Percentiles rank a stretch among this genome's conserved stretches.
phyloP scores from a whole-genome alignment of 257 asterid species.

The Coffea eugenioides region DNA sequence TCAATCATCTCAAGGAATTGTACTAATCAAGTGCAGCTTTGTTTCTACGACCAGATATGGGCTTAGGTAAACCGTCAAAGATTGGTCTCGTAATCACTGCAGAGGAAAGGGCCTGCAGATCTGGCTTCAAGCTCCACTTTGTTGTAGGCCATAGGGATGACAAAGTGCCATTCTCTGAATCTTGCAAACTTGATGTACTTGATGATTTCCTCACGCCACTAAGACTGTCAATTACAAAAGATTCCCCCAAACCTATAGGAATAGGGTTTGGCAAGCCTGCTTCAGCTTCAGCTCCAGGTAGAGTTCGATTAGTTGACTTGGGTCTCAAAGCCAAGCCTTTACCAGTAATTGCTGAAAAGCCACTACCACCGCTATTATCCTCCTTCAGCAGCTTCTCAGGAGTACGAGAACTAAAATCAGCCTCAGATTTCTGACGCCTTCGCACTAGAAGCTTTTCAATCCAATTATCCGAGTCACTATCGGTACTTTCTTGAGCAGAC shows the following conservation, averaged over 20 bases:
- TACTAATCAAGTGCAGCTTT: conserved; percentile 79
- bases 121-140: conserved; percentile 82
- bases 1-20: conserved; percentile 1
- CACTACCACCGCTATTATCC: conserved; percentile 41
- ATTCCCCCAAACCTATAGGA: conserved; percentile 51
- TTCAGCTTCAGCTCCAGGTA: conserved; percentile 45
- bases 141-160: conserved; percentile 64
- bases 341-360: conserved; percentile 50
- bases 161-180: conserved; percentile 49
- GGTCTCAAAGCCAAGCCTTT: conserved; percentile 76
- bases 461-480: conserved; percentile 43
- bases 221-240: conserved; percentile 31
- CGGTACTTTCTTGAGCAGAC: conserved; percentile 37
- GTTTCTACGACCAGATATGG: conserved; percentile 47
- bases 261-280: conserved; percentile 37
- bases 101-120: conserved; percentile 60
- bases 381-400: conserved; percentile 70
- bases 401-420: conserved; percentile 42
- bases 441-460: conserved; percentile 44
- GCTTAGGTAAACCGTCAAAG: conserved; percentile 73
- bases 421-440: conserved; percentile 60
- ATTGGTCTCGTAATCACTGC: conserved; percentile 72
- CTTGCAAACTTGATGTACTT: conserved; percentile 70
- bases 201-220: conserved; percentile 64
- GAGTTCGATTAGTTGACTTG: conserved; percentile 50